Base-by-base conservation (phyloP, 2,329 filamentous ascomycete species). In the Microdochium bolleyi region DNA sequence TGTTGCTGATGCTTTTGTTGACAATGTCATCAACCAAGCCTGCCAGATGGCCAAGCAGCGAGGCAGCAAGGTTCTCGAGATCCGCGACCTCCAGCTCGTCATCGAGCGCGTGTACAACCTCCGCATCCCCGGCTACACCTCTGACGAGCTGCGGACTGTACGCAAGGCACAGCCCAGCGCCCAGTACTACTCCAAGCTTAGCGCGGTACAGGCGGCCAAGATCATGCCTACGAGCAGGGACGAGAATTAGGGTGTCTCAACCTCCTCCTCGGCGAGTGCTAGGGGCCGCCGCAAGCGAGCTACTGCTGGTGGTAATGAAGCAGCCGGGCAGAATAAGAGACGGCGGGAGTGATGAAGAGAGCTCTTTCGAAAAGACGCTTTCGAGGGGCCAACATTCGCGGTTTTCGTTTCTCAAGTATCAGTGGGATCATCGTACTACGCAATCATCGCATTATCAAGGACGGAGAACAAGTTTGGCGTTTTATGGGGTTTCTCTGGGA, bases 151-250 rank as follows among this genome's bases (percentile, higher is more conserved):
- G 55, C 85, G 94, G 53, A 96, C 91, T 0, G 92, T 97, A 27
- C 86, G 92, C 67, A 96, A 96, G 75, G 87, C 95, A 51, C 88
- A 94, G 67, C 94, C 94, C 2, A 85, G 90, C 21, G 76, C 87
- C 16, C 88, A 84, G 22, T 99, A 94, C 91, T 92, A 94, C 56
- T 87, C 88, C 60, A 99, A 99, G 78, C 95, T 99, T 87, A 92
- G 91, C 63, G 92, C 94, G 24, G 87, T 99, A 16, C 91, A 96
- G 71, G 92, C 92, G 1, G 90, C 91, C 49, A 97, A 97, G 75
- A 91, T 86, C 48, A 85, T 81, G 70, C 76, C 82, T 3, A 14
- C 48, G 22, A 79, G 81, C 24, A 82, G 81, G 67, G 74, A 76
- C 49, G 78, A 82, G 62, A 73, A 73, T 60, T 73, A 67, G 60